Evolutionary conservation across 768 basidiomycete species (phyloP).

Genomic region (Termitomyces sp.): DNA sequence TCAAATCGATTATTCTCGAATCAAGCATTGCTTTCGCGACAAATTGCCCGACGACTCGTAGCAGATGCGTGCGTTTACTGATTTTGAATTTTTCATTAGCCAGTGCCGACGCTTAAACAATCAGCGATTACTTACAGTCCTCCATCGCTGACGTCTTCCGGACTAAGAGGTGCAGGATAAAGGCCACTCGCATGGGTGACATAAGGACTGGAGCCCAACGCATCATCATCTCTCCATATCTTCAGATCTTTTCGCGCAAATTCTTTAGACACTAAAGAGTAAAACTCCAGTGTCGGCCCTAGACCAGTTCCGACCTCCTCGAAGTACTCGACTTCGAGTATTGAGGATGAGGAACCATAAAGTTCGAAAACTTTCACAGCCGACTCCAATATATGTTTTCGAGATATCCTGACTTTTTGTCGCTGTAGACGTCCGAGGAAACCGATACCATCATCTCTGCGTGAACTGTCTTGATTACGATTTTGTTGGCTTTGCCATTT

Average conservation of each 20-base stretch:
- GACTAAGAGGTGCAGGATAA: conserved; percentile 79
- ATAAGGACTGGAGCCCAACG: conserved; percentile 51
- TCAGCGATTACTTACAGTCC: conserved; percentile 51
- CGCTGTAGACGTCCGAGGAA: conserved; percentile 90
- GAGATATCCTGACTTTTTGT: conserved; percentile 94
- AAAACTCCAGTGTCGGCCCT: conserved; percentile 97
- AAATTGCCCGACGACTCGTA: conserved; percentile 91
- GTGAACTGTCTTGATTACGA: conserved; percentile 69
- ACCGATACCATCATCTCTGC: conserved; percentile 87
- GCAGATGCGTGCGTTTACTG: conserved; percentile 81
- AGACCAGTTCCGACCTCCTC: conserved; percentile 98
- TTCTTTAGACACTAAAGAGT: conserved; percentile 93
- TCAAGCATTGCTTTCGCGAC: conserved; percentile 96
- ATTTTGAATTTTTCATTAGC: no score
- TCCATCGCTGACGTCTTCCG: conserved; percentile 65
- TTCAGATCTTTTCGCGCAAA: conserved; percentile 86
- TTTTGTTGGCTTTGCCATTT: conserved; percentile 91
- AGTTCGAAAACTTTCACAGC: conserved; percentile 95
- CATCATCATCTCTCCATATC: conserved; percentile 88
- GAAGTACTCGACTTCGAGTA: conserved; percentile 97
- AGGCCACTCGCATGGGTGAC: conserved; percentile 84
- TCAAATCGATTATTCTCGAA: conserved; percentile 94
- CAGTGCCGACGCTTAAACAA: not conserved
- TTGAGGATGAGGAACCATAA: conserved; percentile 89
- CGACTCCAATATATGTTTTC: conserved; percentile 91